These are phyloP conservation scores for Mortierella sp. DNA, from an alignment of 371 early-diverging fungal species.

Conservation along the genomic window DNA sequence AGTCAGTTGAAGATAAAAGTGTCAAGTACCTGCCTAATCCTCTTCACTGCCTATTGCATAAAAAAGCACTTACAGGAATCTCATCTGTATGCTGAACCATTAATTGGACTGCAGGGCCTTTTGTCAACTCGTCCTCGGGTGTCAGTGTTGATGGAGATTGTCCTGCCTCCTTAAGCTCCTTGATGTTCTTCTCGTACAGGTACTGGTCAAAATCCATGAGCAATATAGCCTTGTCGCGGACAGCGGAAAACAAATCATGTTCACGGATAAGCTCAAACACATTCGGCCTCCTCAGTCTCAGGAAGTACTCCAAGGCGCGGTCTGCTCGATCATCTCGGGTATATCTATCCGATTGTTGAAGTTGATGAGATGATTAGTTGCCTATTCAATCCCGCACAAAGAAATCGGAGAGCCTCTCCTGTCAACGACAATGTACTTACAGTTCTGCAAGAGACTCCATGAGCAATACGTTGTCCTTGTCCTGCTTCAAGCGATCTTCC, in stretches of 20 bases:
- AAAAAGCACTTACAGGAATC: constrained; percentile 72
- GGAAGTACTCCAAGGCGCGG: constrained; percentile 85
- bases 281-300: constrained; percentile 78
- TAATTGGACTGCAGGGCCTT: constrained; percentile 78
- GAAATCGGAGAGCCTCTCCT: not conserved
- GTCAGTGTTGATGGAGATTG: constrained; percentile 35
- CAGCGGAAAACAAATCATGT: constrained; percentile 85
- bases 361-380: not conserved
- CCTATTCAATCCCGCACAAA: not conserved
- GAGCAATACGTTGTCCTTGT: constrained; percentile 68
- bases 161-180: constrained; percentile 21
- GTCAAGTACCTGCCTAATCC: not conserved
- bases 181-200: constrained; percentile 61
- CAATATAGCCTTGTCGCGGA: constrained; percentile 82
- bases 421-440: constrained; percentile 62
- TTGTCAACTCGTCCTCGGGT: constrained; percentile 43
- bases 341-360: constrained; percentile 62
- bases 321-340: constrained; percentile 79
- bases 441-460: constrained; percentile 83
- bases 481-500: constrained; percentile 74
- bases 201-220: constrained; percentile 89
- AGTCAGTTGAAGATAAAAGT: not conserved
- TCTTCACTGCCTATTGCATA: not conserved
- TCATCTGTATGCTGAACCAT: constrained; percentile 89
- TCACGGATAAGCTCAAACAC: constrained; percentile 82